These are phyloP conservation scores for Carex scoparia DNA, from an alignment of 176 grass and related monocot genomes.

Conservation along the genomic window DNA sequence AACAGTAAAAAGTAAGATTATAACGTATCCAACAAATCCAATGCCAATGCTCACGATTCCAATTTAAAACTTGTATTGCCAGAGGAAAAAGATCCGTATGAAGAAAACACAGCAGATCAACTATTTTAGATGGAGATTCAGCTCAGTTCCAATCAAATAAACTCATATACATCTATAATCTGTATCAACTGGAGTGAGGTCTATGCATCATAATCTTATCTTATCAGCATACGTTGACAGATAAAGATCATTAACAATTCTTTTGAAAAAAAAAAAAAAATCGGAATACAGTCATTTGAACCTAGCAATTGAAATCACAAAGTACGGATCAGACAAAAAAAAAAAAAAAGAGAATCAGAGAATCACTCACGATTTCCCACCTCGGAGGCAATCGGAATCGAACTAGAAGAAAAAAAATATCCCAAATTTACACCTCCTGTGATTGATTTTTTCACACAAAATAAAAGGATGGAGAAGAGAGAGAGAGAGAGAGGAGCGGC, in stretches of 20 bases:
- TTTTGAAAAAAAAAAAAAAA: background rate
- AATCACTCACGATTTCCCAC: conserved; percentile 9
- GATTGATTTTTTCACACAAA: conserved; percentile 8
- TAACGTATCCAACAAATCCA: conserved; percentile 6
- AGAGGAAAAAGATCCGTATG: background rate
- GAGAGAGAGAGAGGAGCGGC: background rate
- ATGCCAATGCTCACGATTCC: background rate
- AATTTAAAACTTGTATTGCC: background rate
- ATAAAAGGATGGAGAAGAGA: background rate
- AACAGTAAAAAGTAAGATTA: background rate
- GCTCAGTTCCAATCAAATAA: conserved; percentile 10
- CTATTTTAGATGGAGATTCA: background rate
- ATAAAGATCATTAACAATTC: conserved; percentile 7
- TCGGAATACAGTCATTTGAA: background rate
- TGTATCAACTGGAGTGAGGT: background rate
- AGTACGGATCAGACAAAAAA: conserved; percentile 5
- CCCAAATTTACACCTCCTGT: background rate
- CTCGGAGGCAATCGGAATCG: conserved; percentile 9
- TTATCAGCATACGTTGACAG: background rate
- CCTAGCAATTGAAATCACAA: background rate
- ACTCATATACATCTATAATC: background rate
- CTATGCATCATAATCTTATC: background rate
- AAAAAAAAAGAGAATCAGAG: background rate
- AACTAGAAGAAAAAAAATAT: background rate
- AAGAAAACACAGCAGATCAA: conserved; percentile 13